A percentile compares a stretch with the other conserved stretches of the same genome.
Conservation (phyloP, 208 protist genomes). For the Porcisia hertigi region DNA sequence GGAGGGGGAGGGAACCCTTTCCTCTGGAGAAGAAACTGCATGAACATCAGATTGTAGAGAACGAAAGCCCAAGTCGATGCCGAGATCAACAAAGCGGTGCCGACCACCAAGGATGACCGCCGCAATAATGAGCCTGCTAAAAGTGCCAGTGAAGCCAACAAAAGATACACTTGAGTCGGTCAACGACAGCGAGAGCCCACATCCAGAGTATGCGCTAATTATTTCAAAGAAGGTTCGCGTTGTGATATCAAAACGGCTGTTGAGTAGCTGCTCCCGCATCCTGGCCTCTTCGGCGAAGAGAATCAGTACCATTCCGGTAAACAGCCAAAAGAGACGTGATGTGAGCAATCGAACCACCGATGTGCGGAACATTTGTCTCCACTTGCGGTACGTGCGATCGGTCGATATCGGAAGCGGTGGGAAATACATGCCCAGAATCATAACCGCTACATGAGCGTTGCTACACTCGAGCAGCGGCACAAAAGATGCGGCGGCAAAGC, state of each 20-base stretch:
- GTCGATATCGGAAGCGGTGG: slow-evolving; percentile 78
- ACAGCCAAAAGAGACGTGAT: slow-evolving; percentile 82
- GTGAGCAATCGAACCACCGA: slow-evolving; percentile 67
- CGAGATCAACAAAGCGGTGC: slow-evolving; percentile 80
- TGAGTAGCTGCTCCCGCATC: slow-evolving; percentile 25
- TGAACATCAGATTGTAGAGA: slow-evolving; percentile 38
- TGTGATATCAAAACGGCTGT: slow-evolving; percentile 67
- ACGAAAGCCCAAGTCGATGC: slow-evolving; percentile 70
- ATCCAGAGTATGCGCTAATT: slow-evolving; percentile 73
- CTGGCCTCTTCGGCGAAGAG: slow-evolving; percentile 55
- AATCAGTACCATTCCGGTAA: slow-evolving; percentile 58
- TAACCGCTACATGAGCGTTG: slow-evolving; percentile 71
- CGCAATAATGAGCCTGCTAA: slow-evolving; percentile 63
- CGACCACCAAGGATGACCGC: slow-evolving; percentile 72
- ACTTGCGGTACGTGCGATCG: slow-evolving; percentile 73
- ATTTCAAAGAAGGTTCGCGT: slow-evolving; percentile 80
- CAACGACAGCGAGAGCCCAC: slow-evolving; percentile 58
- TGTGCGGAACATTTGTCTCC: slow-evolving; percentile 69
- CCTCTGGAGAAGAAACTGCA: not conserved
- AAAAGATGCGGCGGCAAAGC: slow-evolving; percentile 76
- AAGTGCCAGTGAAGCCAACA: slow-evolving; percentile 40
- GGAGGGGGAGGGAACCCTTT: not conserved
- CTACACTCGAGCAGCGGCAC: slow-evolving; percentile 65
- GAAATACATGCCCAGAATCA: slow-evolving; percentile 79
- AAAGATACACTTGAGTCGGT: slow-evolving; percentile 43